Percentiles rank a stretch among this genome's conserved stretches.
phyloP scores from a whole-genome alignment of 2,329 filamentous ascomycete species.

The Claviceps africana region DNA sequence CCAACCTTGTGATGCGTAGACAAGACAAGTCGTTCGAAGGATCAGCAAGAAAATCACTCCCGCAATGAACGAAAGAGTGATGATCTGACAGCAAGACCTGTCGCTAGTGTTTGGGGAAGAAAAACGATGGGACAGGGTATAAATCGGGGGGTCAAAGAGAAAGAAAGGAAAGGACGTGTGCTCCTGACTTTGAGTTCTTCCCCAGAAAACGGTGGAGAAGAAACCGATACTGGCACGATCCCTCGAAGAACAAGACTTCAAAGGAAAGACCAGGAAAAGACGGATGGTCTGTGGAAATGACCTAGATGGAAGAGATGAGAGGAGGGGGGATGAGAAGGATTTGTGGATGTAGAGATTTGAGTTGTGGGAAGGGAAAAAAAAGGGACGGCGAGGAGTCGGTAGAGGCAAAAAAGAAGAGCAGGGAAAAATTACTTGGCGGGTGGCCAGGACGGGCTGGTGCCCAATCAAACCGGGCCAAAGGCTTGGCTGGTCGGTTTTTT shows the following conservation, averaged over 20 bases:
- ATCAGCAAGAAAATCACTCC: conserved; percentile 14
- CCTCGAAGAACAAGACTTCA: conserved; percentile 30
- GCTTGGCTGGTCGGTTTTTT: conserved; percentile 1
- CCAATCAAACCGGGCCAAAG: conserved; percentile 4
- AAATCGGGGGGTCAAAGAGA: conserved; percentile 7
- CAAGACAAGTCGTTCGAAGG: conserved; percentile 7
- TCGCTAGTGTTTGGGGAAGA: neutral
- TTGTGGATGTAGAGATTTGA: conserved; percentile 16
- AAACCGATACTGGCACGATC: conserved; percentile 20
- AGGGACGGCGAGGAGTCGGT: conserved; percentile 9
- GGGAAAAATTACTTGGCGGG: conserved; percentile 22
- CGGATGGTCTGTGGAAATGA: conserved; percentile 17
- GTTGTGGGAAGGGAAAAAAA: conserved; percentile 22
- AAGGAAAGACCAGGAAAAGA: conserved; percentile 32
- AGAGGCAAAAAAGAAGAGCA: conserved; percentile 18
- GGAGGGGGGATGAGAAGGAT: conserved; percentile 18
- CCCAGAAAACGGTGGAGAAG: conserved; percentile 19
- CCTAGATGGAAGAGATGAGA: conserved; percentile 15
- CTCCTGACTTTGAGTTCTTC: conserved; percentile 18
- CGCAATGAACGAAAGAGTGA: conserved; percentile 15
- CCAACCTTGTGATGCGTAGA: neutral
- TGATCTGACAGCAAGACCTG: conserved; percentile 14
- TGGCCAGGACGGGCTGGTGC: conserved; percentile 19
- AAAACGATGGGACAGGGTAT: conserved; percentile 19
- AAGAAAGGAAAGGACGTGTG: conserved; percentile 20